These are phyloP conservation scores for Phytophthora melonis DNA, from an alignment of 352 stramenopile genomes.

Conservation along the genomic window DNA sequence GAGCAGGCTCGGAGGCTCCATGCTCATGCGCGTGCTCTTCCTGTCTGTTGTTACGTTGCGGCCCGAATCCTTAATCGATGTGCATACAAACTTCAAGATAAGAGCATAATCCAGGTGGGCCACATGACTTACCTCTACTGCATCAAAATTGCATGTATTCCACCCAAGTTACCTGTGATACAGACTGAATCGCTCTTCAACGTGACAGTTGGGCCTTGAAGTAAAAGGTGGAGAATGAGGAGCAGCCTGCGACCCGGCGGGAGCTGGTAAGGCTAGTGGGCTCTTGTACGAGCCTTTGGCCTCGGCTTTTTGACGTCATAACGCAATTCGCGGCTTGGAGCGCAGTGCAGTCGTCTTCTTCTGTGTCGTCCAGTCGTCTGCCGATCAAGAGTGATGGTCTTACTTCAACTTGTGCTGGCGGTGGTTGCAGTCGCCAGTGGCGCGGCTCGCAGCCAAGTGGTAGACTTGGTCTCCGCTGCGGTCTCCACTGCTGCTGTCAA, in stretches of 20 bases:
- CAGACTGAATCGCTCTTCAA: slow-evolving; percentile 13
- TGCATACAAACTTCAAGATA: slow-evolving; percentile 38
- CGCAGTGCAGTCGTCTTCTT: neutral
- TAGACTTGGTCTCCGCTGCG: slow-evolving; percentile 21
- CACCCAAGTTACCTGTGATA: neutral
- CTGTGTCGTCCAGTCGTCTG: neutral
- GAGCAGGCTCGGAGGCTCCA: slow-evolving; percentile 58
- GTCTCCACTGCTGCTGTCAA: slow-evolving; percentile 17
- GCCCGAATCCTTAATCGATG: slow-evolving; percentile 28
- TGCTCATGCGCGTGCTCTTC: slow-evolving; percentile 31
- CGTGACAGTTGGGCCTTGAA: slow-evolving; percentile 37
- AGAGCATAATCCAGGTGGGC: neutral
- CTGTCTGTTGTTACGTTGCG: slow-evolving; percentile 31
- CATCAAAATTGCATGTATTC: too few relatives aligned
- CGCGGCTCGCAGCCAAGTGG: slow-evolving; percentile 1
- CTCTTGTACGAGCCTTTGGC: neutral
- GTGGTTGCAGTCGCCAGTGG: slow-evolving; percentile 13
- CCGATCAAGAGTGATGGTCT: slow-evolving; percentile 35
- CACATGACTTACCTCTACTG: neutral
- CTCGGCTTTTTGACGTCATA: slow-evolving; percentile 12
- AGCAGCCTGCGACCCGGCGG: slow-evolving; percentile 33
- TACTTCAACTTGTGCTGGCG: slow-evolving; percentile 25
- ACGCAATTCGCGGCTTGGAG: slow-evolving; percentile 37
- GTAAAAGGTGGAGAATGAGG: slow-evolving; percentile 32
- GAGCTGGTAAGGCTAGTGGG: neutral